phyloP scores from a whole-genome alignment of 129 eudicot genomes.

The Pseudognaphalium luteoalbum region DNA sequence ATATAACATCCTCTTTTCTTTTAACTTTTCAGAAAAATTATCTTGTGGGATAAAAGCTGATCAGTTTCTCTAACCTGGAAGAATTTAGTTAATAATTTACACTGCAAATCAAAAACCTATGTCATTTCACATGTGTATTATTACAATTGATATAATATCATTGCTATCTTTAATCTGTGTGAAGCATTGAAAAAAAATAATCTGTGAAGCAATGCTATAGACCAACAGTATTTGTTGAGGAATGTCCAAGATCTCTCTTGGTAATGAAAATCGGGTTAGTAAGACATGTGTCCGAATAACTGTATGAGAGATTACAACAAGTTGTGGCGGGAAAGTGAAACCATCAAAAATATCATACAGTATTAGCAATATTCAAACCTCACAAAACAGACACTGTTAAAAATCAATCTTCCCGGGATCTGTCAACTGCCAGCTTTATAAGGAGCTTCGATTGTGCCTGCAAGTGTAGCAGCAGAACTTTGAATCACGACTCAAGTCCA shows the following conservation, averaged over 20 bases:
- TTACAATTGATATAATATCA: not conserved
- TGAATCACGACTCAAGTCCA: conserved; percentile 6
- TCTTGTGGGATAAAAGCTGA: not conserved
- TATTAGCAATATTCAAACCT: conserved; percentile 19
- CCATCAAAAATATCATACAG: not conserved
- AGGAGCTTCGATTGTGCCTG: not conserved
- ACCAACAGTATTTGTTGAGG: not conserved
- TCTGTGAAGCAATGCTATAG: not conserved
- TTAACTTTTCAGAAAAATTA: not conserved
- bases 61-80: not conserved
- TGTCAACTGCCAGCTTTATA: not conserved
- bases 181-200: not conserved
- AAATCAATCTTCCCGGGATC: conserved; percentile 3
- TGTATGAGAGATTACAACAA: not conserved
- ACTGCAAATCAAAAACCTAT: too few species aligned
- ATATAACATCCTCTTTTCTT: conserved; percentile 1
- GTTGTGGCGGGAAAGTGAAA: not conserved
- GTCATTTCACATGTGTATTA: not conserved
- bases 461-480: not conserved
- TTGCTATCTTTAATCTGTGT: not conserved
- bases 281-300: not conserved
- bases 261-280: not conserved
- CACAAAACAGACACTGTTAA: conserved; percentile 13
- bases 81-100: not conserved
- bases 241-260: not conserved